phyloP scores from a whole-genome alignment of 2,329 filamentous ascomycete genomes.

The Bipolaris bicolor region DNA sequence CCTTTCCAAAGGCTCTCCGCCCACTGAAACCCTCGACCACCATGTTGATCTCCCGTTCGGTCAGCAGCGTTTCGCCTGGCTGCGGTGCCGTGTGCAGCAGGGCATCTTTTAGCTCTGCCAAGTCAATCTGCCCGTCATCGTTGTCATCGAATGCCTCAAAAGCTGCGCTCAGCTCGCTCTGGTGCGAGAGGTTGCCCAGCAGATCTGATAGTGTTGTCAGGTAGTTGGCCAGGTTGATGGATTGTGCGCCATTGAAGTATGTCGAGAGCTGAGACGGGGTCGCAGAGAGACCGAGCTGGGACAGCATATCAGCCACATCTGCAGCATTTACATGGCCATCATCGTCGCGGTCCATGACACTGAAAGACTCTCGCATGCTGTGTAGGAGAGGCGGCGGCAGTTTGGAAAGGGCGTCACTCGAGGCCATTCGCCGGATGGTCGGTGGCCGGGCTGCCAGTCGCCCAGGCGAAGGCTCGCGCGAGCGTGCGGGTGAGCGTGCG shows the following conservation, averaged over 20 bases:
- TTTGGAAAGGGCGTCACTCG: conserved; percentile 62
- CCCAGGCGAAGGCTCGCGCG: neutral
- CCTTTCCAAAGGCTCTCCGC: conserved; percentile 78
- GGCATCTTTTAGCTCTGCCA: conserved; percentile 81
- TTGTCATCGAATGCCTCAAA: conserved; percentile 96
- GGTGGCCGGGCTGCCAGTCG: conserved; percentile 32
- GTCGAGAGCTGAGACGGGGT: conserved; percentile 71
- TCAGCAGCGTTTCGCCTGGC: conserved; percentile 42
- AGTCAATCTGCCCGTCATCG: conserved; percentile 89
- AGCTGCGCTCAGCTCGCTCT: conserved; percentile 81
- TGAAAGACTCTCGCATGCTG: conserved; percentile 89
- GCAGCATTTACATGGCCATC: conserved; percentile 82
- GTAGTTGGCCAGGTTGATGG: conserved; percentile 83
- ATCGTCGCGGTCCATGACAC: conserved; percentile 88
- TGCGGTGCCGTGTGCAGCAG: conserved; percentile 83
- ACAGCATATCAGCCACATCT: conserved; percentile 86
- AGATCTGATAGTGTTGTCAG: conserved; percentile 80
- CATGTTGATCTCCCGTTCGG: conserved; percentile 73
- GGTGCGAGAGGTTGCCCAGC: conserved; percentile 75
- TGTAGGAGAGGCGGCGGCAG: conserved; percentile 83
- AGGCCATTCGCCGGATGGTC: conserved; percentile 31
- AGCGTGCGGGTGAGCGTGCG: conserved; percentile 24
- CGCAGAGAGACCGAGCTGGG: conserved; percentile 81
- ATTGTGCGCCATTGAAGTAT: conserved; percentile 77
- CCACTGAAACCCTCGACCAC: conserved; percentile 88